A percentile compares a stretch with the other conserved stretches of the same genome.
These are phyloP conservation scores for Hemisphaericaspora xylanilytica DNA, from an alignment of 1,139 yeast species.

Conservation along the genomic window DNA sequence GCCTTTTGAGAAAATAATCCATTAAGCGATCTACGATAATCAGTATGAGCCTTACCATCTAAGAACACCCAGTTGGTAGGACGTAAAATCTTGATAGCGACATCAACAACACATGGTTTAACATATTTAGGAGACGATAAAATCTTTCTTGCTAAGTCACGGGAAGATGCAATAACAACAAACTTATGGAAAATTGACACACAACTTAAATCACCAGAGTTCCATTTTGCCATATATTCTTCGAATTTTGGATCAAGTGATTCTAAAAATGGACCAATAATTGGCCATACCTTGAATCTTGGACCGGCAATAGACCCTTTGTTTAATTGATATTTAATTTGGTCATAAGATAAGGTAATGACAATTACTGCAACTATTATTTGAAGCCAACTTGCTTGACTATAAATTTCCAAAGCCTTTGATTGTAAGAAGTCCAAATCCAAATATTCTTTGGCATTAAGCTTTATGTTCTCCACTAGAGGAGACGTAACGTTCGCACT, in stretches of 20 bases:
- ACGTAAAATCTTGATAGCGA: conserved; percentile 86
- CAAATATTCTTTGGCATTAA: conserved; percentile 7
- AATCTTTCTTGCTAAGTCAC: conserved; percentile 88
- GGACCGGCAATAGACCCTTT: conserved; percentile 95
- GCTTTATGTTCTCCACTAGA: conserved; percentile 10
- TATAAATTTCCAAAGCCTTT: conserved; percentile 5
- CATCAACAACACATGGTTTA: conserved; percentile 97
- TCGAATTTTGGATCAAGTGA: conserved; percentile 96
- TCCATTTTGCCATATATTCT: conserved; percentile 91
- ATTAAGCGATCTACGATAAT: conserved; percentile 86
- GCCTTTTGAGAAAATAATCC: conserved; percentile 87
- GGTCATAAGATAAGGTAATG: conserved; percentile 68
- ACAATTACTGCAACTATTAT: conserved; percentile 50
- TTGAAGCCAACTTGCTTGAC: conserved; percentile 36
- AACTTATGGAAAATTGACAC: conserved; percentile 97
- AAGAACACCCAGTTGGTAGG: conserved; percentile 97
- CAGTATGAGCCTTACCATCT: conserved; percentile 93
- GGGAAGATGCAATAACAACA: conserved; percentile 88
- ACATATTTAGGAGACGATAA: conserved; percentile 82
- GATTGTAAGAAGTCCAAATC: conserved; percentile 5
- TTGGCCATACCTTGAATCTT: conserved; percentile 79
- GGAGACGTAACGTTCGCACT: conserved; percentile 18
- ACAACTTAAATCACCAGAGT: conserved; percentile 89
- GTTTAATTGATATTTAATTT: conserved; percentile 67
- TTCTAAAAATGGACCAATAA: conserved; percentile 94